Evolutionary conservation across 2,329 filamentous ascomycete genomes (phyloP), one percentile per base, ranked within the genome.

Genomic region (Esteya vermicola): DNA sequence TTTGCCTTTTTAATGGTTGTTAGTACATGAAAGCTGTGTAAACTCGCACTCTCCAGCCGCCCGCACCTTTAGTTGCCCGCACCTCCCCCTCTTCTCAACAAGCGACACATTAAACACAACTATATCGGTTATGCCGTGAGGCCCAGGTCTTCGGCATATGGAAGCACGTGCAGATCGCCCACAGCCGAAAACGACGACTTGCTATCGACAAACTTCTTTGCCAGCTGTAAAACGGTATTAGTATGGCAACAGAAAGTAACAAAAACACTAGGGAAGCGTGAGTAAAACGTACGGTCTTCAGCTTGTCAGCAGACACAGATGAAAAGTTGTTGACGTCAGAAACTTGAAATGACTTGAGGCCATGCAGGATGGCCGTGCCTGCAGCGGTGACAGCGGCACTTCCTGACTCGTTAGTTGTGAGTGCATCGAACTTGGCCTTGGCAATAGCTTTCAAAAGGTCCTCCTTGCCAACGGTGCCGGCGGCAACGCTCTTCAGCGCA

Each of bases 81-180:
- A n/a, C n/a, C n/a, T n/a, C n/a, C n/a, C n/a, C n/a, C n/a, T n/a
- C n/a, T n/a, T n/a, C n/a, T n/a, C n/a, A n/a, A n/a, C n/a, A n/a
- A n/a, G n/a, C n/a, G n/a, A n/a, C n/a, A n/a, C n/a, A n/a, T n/a
- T n/a, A n/a, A n/a, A n/a, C n/a, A n/a, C 20, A 13, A 27, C 34
- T 18, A 26, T 6, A 31, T 16, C 75, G n/a, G n/a, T 75, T 75
- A 98, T 74, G 94, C 85, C 61, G 80, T 85, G 58, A 98, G 75
- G 53, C 89, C 93, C 60, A 98, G 71, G 58, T 98, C 91, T 65
- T 88, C 84, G 50, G 86, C 91, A 58, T 81, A 98, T 43, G 91
- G 91, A 57, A 98, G 77, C 54, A 81, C 73, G 62, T 85, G 81
- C 53, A 98, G 73, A 60, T 98, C 91, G 61, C 91, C 91, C 47